Percentiles rank a stretch among this genome's conserved stretches.
phyloP scores from a whole-genome alignment of 1,139 yeast species.

The Candida tropicalis region DNA sequence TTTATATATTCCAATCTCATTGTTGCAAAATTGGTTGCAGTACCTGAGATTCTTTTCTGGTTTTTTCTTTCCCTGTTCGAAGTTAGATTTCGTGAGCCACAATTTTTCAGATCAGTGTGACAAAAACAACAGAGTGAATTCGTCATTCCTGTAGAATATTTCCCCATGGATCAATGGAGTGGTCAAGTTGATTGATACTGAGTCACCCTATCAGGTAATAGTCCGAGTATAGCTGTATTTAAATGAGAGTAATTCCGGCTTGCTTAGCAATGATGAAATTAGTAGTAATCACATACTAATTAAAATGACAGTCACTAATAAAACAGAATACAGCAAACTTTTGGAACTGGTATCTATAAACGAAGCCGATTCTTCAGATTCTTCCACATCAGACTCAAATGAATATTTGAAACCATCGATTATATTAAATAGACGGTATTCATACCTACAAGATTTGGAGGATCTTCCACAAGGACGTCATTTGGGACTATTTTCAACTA shows the following conservation, averaged over 20 bases:
- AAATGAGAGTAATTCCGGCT: too few species aligned
- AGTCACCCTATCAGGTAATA: too few species aligned
- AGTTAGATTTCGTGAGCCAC: slow-evolving; percentile 3
- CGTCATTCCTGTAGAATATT: neutral
- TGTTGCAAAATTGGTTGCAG: slow-evolving; percentile 1
- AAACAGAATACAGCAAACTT: too few species aligned
- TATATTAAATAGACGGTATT: slow-evolving; percentile 12
- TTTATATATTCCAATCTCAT: too few species aligned
- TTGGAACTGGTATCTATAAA: too few species aligned
- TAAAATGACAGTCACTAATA: too few species aligned
- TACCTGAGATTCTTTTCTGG: neutral
- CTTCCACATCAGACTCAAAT: slow-evolving; percentile 4
- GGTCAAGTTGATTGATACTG: too few species aligned
- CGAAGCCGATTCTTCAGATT: neutral
- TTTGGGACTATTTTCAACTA: slow-evolving; percentile 66
- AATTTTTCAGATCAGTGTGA: neutral
- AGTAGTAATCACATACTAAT: too few species aligned
- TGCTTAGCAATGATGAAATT: too few species aligned
- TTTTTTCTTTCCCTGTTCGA: neutral
- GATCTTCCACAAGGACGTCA: slow-evolving; percentile 79
- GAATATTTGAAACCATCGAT: slow-evolving; percentile 6
- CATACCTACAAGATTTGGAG: slow-evolving; percentile 33
- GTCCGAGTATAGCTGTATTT: too few species aligned
- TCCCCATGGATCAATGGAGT: too few species aligned
- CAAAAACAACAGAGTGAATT: too few species aligned